A percentile compares a stretch with the other conserved stretches of the same genome.
Evolutionary conservation across 2,329 filamentous ascomycete genomes (phyloP).

Genomic region (Xylariaceae sp.): DNA sequence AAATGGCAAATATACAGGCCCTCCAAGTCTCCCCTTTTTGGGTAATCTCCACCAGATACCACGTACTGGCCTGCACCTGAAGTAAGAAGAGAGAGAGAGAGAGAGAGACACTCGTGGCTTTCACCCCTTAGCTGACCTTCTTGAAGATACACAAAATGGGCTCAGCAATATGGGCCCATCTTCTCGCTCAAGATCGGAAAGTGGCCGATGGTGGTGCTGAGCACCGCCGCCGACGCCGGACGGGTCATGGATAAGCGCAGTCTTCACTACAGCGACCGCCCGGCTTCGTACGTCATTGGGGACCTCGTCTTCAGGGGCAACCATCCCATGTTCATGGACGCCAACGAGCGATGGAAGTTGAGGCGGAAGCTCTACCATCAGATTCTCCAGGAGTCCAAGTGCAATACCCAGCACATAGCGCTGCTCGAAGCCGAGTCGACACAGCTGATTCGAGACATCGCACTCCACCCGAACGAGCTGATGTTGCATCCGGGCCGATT

Average conservation of each 20-base stretch:
- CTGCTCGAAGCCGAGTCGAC: conserved; percentile 39
- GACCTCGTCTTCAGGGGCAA: conserved; percentile 21
- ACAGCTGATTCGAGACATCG: too few species aligned
- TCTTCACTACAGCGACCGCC: conserved; percentile 40
- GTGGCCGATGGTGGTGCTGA: conserved; percentile 41
- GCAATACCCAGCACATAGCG: conserved; percentile 36
- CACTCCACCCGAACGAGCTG: too few species aligned
- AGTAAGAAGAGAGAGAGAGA: too few species aligned
- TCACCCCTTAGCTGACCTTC: neutral
- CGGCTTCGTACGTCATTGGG: conserved; percentile 37
- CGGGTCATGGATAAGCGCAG: conserved; percentile 45
- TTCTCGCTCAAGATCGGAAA: conserved; percentile 45
- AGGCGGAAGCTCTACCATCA: too few species aligned
- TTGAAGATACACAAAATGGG: conserved; percentile 42
- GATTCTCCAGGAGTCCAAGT: conserved; percentile 36
- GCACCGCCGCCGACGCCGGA: conserved; percentile 37
- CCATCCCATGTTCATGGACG: conserved; percentile 48
- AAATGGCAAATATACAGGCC: conserved; percentile 38
- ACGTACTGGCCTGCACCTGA: too few species aligned
- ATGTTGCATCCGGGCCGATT: too few species aligned
- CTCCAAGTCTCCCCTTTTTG: conserved; percentile 42
- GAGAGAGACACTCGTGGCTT: neutral
- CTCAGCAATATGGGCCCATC: conserved; percentile 40
- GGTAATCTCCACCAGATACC: conserved; percentile 40
- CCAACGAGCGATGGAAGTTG: conserved; percentile 46